Conservation (phyloP, 2,329 filamentous ascomycete genomes). For the Penicillium brevicompactum region DNA sequence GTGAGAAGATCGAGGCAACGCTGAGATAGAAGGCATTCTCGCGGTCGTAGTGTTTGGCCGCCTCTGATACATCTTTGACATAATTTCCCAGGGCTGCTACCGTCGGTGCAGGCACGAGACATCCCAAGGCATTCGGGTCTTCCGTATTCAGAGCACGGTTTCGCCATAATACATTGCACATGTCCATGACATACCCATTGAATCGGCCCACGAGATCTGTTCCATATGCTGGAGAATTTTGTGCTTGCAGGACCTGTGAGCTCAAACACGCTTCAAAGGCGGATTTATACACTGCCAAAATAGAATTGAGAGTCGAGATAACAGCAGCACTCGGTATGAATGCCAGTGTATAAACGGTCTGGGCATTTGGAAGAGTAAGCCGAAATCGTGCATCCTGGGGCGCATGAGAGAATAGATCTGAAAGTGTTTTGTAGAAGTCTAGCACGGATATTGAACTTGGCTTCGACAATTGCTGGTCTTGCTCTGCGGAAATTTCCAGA, state of each 20-base stretch:
- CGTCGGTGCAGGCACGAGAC: constrained; percentile 52
- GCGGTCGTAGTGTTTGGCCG: constrained; percentile 31
- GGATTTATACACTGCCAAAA: constrained; percentile 72
- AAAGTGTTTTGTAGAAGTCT: constrained; percentile 69
- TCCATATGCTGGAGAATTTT: constrained; percentile 50
- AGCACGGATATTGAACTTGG: constrained; percentile 57
- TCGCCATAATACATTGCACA: constrained; percentile 82
- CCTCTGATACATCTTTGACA: constrained; percentile 41
- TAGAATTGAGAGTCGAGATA: constrained; percentile 68
- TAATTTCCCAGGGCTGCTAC: constrained; percentile 47
- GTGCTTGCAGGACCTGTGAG: constrained; percentile 39
- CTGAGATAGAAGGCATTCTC: constrained; percentile 35
- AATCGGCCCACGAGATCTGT: constrained; percentile 67
- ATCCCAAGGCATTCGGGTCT: constrained; percentile 63
- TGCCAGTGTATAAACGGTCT: constrained; percentile 70
- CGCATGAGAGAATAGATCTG: constrained; percentile 57
- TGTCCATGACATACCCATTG: constrained; percentile 84
- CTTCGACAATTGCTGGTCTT: constrained; percentile 15
- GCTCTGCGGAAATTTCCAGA: constrained; percentile 51
- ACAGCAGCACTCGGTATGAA: constrained; percentile 66
- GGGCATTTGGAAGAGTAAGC: constrained; percentile 68
- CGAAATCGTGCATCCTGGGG: constrained; percentile 58
- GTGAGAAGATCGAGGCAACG: constrained; percentile 47
- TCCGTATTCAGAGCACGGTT: constrained; percentile 67
- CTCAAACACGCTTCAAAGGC: constrained; percentile 67